Conservation (phyloP, 116 monocot genomes). For the Trichopus zeylanicus region DNA sequence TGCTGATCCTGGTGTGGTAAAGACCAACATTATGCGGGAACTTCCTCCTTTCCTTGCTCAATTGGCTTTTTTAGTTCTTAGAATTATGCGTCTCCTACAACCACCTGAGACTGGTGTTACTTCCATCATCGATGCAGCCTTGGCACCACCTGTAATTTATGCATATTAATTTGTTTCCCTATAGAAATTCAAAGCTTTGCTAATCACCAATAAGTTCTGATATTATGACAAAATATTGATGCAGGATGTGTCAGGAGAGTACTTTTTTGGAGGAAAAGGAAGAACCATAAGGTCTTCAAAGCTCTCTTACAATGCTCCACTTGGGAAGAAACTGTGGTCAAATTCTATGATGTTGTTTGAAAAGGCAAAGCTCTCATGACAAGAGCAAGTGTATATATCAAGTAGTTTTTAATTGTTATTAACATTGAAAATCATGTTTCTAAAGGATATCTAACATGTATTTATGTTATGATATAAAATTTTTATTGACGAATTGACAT, state of each 20-base stretch:
- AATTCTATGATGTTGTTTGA: conserved; percentile 21
- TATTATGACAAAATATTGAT: neutral
- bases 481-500: too few relatives aligned
- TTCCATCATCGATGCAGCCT: conserved; percentile 71
- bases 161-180: neutral
- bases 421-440: too few relatives aligned
- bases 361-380: neutral
- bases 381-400: neutral
- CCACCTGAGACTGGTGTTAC: conserved; percentile 46
- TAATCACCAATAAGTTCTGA: neutral
- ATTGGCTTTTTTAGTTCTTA: conserved; percentile 43
- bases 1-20: conserved; percentile 70
- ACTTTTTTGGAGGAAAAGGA: conserved; percentile 80
- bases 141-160: conserved; percentile 62
- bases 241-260: conserved; percentile 60
- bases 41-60: conserved; percentile 47
- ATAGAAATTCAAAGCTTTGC: neutral
- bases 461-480: too few relatives aligned
- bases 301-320: conserved; percentile 58
- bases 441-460: too few relatives aligned
- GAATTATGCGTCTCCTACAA: conserved; percentile 33
- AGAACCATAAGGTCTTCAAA: conserved; percentile 55
- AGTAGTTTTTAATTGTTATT: too few relatives aligned
- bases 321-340: conserved; percentile 35
- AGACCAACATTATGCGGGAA: conserved; percentile 82